Conservation (phyloP, 805 yeast species). For the Scheffersomyces amazonensis region DNA sequence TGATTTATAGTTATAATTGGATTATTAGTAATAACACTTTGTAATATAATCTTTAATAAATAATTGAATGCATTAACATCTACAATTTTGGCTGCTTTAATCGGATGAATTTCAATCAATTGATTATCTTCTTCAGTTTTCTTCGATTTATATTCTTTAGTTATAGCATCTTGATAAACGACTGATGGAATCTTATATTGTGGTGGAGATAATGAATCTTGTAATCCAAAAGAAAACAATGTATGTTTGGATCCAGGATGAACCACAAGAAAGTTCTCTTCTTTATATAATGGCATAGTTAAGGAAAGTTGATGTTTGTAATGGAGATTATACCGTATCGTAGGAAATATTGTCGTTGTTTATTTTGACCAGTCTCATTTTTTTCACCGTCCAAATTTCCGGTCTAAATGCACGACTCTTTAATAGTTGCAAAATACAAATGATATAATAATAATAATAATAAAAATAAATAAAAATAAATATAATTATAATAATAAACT, state of each 20-base stretch:
- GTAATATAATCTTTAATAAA: slow-evolving; percentile 46
- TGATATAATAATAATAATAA: too few species aligned
- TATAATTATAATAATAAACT: too few species aligned
- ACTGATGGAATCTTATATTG: slow-evolving; percentile 72
- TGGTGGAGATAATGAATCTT: slow-evolving; percentile 72
- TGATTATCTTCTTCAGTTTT: slow-evolving; percentile 22
- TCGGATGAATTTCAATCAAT: slow-evolving; percentile 54
- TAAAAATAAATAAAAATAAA: too few species aligned
- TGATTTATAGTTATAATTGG: slow-evolving; percentile 54
- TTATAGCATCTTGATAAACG: slow-evolving; percentile 51
- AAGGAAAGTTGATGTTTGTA: too few species aligned
- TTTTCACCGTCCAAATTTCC: too few species aligned
- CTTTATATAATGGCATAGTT: slow-evolving; percentile 42
- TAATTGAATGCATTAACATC: slow-evolving; percentile 70
- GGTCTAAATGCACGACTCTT: too few species aligned
- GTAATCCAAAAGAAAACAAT: slow-evolving; percentile 77
- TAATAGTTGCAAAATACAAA: too few species aligned
- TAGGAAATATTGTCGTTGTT: too few species aligned
- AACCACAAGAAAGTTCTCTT: slow-evolving; percentile 51
- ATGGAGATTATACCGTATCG: too few species aligned
- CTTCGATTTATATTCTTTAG: slow-evolving; percentile 35
- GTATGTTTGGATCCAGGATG: slow-evolving; percentile 80
- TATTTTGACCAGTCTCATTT: too few species aligned
- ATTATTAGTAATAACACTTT: slow-evolving; percentile 33
- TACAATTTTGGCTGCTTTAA: slow-evolving; percentile 59